Percentiles rank a stretch among this genome's conserved stretches.
Conservation (phyloP, 106 monocot genomes). For the Allium cepa region DNA sequence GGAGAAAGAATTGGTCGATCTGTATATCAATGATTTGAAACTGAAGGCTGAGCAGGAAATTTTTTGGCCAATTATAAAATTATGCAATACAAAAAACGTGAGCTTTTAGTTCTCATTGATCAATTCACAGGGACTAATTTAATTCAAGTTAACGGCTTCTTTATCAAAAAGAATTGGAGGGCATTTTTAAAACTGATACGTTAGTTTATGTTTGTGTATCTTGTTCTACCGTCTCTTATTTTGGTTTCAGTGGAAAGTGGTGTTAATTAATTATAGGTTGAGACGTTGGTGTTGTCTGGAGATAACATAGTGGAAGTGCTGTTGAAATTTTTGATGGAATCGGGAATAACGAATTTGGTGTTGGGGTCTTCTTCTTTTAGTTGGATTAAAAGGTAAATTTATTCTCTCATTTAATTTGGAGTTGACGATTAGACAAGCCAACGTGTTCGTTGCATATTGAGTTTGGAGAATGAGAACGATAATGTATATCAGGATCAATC, state of each 20-base stretch:
- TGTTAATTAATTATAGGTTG: slow-evolving; percentile 20
- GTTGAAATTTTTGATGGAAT: slow-evolving; percentile 23
- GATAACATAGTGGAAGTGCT: slow-evolving; percentile 22
- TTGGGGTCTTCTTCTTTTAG: slow-evolving; percentile 34
- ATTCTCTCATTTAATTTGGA: too few species aligned
- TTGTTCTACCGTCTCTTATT: too few species aligned
- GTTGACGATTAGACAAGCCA: too few species aligned
- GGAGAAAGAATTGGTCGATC: slow-evolving; percentile 30
- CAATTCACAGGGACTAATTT: too few species aligned
- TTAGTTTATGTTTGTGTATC: not conserved
- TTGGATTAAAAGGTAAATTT: slow-evolving; percentile 35
- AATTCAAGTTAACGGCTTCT: too few species aligned
- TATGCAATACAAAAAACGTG: slow-evolving; percentile 36
- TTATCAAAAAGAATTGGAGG: too few species aligned
- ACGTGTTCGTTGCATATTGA: too few species aligned
- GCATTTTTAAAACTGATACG: not conserved
- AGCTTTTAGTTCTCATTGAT: not conserved
- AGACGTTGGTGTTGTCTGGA: slow-evolving; percentile 45
- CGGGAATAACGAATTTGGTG: slow-evolving; percentile 36
- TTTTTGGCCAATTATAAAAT: slow-evolving; percentile 14
- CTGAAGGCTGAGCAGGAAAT: slow-evolving; percentile 16
- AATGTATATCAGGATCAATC: too few species aligned
- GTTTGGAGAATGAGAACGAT: too few species aligned
- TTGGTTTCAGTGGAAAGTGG: not conserved
- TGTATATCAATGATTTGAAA: slow-evolving; percentile 39